Conservation (phyloP, 2,329 filamentous ascomycete species). For the Talaromyces marneffei region DNA sequence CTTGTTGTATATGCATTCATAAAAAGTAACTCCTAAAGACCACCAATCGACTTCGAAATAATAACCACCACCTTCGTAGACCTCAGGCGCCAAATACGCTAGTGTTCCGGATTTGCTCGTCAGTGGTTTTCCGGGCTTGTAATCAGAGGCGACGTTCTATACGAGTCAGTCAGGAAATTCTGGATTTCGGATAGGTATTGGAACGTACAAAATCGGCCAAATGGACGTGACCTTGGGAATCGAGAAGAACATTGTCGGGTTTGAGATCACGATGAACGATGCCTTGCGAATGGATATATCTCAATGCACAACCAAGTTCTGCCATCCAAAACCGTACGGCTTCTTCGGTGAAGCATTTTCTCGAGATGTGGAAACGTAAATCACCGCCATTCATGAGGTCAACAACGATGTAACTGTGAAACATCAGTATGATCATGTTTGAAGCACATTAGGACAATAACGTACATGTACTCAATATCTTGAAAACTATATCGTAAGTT, state of each 20-base stretch:
- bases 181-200: not conserved
- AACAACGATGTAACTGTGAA: slow-evolving; percentile 73
- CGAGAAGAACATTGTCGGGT: slow-evolving; percentile 83
- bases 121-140: slow-evolving; percentile 71
- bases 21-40: slow-evolving; percentile 96
- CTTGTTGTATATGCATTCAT: slow-evolving; percentile 99
- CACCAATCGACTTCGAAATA: slow-evolving; percentile 93
- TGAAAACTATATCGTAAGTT: slow-evolving; percentile 99
- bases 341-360: slow-evolving; percentile 97
- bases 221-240: slow-evolving; percentile 89
- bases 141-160: slow-evolving; percentile 94
- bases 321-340: slow-evolving; percentile 96
- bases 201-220: slow-evolving; percentile 86
- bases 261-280: slow-evolving; percentile 91
- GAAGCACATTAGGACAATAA: not conserved
- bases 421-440: slow-evolving; percentile 23
- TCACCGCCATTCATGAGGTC: slow-evolving; percentile 98
- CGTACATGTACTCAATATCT: slow-evolving; percentile 96
- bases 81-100: slow-evolving; percentile 91
- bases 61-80: slow-evolving; percentile 87
- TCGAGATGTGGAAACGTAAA: slow-evolving; percentile 91
- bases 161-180: not conserved
- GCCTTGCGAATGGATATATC: slow-evolving; percentile 77
- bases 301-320: slow-evolving; percentile 82
- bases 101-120: slow-evolving; percentile 96